Percentiles rank a stretch among this genome's conserved stretches.
Evolutionary conservation across 257 asterid genomes (phyloP).

Genomic region (Penstemon davidsonii): DNA sequence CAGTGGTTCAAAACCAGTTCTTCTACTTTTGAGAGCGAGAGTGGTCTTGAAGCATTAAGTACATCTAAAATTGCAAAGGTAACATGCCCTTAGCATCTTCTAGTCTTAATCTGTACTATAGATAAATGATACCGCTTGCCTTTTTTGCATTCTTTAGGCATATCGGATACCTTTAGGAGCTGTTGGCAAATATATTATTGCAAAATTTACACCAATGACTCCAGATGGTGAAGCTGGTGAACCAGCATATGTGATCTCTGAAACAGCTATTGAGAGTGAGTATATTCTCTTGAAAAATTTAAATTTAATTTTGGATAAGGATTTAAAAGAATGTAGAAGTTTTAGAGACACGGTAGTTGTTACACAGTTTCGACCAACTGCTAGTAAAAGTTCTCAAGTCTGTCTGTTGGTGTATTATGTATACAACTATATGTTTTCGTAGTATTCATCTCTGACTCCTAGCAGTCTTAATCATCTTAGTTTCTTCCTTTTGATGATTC

Average conservation of each 20-base stretch:
- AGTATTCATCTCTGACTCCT: not conserved
- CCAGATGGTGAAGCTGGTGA: slow-evolving; percentile 99
- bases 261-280: slow-evolving; percentile 75
- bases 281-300: slow-evolving; percentile 20
- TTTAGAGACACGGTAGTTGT: slow-evolving; percentile 6
- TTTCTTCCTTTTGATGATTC: too few relatives aligned
- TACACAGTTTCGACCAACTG: not conserved
- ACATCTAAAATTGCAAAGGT: slow-evolving; percentile 96
- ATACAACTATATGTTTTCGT: not conserved
- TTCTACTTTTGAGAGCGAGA: slow-evolving; percentile 65
- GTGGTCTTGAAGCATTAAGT: slow-evolving; percentile 72
- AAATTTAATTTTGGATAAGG: slow-evolving; percentile 14
- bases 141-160: slow-evolving; percentile 53
- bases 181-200: slow-evolving; percentile 74
- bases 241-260: slow-evolving; percentile 80
- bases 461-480: too few relatives aligned
- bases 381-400: not conserved
- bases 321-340: slow-evolving; percentile 14
- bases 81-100: slow-evolving; percentile 24
- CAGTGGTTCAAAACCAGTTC: slow-evolving; percentile 94
- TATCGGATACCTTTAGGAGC: slow-evolving; percentile 95
- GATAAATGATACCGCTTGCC: slow-evolving; percentile 15
- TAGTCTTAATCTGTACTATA: slow-evolving; percentile 16
- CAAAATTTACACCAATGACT: slow-evolving; percentile 93
- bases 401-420: not conserved